Percentiles rank a stretch among this genome's conserved stretches.
These are phyloP conservation scores for Pichia sp. DNA, from an alignment of 1,139 yeast species.

Conservation along the genomic window DNA sequence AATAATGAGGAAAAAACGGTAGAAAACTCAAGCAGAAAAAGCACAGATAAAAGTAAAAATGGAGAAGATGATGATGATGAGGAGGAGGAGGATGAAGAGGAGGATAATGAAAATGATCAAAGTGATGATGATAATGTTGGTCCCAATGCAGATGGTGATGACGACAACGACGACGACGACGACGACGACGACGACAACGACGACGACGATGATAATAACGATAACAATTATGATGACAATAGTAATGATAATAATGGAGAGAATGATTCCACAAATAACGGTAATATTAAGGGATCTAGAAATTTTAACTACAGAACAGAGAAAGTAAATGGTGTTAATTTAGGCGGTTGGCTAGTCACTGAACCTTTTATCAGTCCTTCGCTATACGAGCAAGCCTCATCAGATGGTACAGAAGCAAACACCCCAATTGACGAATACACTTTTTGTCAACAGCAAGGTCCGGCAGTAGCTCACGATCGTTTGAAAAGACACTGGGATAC, in stretches of 20 bases:
- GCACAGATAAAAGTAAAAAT: no score
- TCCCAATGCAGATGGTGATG: background rate
- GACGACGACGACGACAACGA: background rate
- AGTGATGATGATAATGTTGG: background rate
- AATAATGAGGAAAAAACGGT: no score
- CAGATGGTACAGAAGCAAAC: constrained; percentile 38
- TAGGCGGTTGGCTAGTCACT: constrained; percentile 91
- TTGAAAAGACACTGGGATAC: constrained; percentile 72
- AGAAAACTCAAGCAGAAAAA: no score
- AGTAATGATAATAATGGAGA: background rate
- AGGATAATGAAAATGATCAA: background rate
- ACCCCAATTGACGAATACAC: constrained; percentile 87
- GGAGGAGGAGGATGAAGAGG: constrained; percentile 1
- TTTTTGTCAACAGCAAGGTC: constrained; percentile 60
- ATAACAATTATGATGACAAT: background rate
- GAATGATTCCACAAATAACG: background rate
- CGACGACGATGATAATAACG: background rate
- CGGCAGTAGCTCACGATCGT: constrained; percentile 47
- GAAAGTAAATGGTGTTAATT: constrained; percentile 70
- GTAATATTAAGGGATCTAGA: background rate
- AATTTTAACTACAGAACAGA: constrained; percentile 44
- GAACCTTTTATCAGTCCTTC: constrained; percentile 89
- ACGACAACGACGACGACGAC: background rate
- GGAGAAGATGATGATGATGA: background rate
- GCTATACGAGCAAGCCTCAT: constrained; percentile 41